Evolutionary conservation across 257 asterid species (phyloP).

Genomic region (Thymus mandschuricus): DNA sequence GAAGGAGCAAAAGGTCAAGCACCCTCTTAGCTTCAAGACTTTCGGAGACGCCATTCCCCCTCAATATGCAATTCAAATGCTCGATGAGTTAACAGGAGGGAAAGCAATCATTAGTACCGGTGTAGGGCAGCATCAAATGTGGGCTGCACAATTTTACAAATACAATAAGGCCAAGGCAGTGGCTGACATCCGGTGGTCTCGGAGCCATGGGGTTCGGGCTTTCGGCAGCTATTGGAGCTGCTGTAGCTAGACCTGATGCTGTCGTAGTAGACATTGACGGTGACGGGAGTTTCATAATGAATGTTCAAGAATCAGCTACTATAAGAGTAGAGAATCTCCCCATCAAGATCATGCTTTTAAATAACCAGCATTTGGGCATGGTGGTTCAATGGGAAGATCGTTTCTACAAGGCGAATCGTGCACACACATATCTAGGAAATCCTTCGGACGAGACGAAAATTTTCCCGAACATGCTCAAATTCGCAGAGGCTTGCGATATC

Average conservation of each 20-base stretch:
- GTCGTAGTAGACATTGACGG: constrained; percentile 86
- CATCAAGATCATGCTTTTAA: constrained; percentile 69
- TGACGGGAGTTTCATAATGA: constrained; percentile 90
- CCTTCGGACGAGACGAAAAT: constrained; percentile 64
- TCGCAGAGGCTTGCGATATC: constrained; percentile 73
- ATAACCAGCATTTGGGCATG: constrained; percentile 88
- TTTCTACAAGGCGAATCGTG: constrained; percentile 79
- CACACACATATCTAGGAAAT: constrained; percentile 77
- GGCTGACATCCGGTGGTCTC: constrained; percentile 78
- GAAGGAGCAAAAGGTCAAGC: constrained; percentile 55
- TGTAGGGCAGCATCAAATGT: constrained; percentile 94
- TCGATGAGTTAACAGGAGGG: constrained; percentile 76
- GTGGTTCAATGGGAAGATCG: constrained; percentile 93
- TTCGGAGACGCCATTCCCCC: constrained; percentile 79
- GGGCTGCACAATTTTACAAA: constrained; percentile 87
- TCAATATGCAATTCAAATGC: constrained; percentile 70
- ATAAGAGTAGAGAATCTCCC: constrained; percentile 77
- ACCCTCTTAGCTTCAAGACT: constrained; percentile 60
- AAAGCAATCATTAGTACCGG: constrained; percentile 76
- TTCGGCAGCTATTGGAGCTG: constrained; percentile 91
- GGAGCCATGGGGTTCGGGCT: constrained; percentile 92
- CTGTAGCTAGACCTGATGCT: constrained; percentile 72
- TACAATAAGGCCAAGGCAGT: constrained; percentile 71
- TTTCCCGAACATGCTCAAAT: constrained; percentile 73
- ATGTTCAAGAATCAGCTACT: constrained; percentile 81